Base-by-base conservation (phyloP, 305 asterid species). In the Fraxinus paxiana region DNA sequence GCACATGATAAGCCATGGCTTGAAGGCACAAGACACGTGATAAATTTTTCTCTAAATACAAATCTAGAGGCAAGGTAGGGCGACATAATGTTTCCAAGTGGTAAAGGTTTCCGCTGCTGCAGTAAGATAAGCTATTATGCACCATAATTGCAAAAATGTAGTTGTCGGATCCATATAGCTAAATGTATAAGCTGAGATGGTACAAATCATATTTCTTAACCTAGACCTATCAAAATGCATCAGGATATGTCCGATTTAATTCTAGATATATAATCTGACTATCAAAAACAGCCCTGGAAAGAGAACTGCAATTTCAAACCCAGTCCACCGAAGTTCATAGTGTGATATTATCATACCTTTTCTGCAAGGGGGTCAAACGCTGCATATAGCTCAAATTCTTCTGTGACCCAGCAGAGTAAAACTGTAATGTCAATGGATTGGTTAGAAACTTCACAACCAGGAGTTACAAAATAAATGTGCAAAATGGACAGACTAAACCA, bases 321-420 rank as follows among this genome's bases (percentile, higher is more conserved):
- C 15, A 59, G 48, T 82, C 1, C 22, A 17, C 10, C 7, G 7
- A 63, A 24, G 75, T 35, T 81, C 46, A 73, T 18, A 59, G 69
- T 71, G 56, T 82, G 28, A 80, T 54, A 78, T 4, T 67, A 75
- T 70, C 89, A 22, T 79, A 94, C 98, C 99, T 94, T 96, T 91
- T 96, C 99, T 37, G 98, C 99, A 17, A 96, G 94, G 83, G 99
- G 99, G 90, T 96, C 99, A 87, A 96, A 96, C 75, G 98, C 96
- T 22, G 98, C 99, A 85, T 93, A 96, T 34, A 94, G 93, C 82
- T 96, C 99, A 75, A 96, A 96, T 87, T 96, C 99, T 85, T 85
- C 96, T 69, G 99, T 93, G 76, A 93, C 97, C 99, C 99, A 96
- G 87, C 99, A 94, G 83, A 94, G 96, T 70, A 94, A 87, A 88